Evolutionary conservation across 441 rosid species (phyloP), one percentile per base, ranked within the genome.

Genomic region (Gossypium gossypioides): DNA sequence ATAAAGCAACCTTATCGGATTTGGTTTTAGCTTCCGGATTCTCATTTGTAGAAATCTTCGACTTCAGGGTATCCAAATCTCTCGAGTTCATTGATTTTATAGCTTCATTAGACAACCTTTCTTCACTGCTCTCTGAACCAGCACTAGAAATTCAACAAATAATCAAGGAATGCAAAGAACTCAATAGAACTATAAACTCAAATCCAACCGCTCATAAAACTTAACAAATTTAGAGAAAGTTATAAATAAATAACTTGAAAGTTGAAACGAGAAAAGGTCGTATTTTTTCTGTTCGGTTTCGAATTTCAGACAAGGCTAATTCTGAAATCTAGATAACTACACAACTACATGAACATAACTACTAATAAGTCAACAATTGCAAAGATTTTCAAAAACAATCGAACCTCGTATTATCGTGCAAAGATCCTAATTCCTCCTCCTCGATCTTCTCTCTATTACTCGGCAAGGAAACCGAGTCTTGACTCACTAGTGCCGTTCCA

Each of bases 61-160:
- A 40, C 50, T 65, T 62, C 5, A 18, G 67, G 16, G 27, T 52
- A 25, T 71, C 42, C 19, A 71, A 67, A 34, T 75, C 77, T 21
- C 60, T 75, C 19, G 80, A 77, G 37, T 74, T 73, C 60, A 67
- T 65, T 19, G 82, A 52, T 56, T 82, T 72, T 18, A 72, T 69
- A 78, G 55, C 78, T 83, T 80, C 72, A 18, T 46, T 37, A 13
- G 79, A 75, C 34, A 73, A 21, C 52, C 62, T 72, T 37, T 24
- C 75, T 75, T 74, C 78, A 50, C 72, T 72, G 71, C 66, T 50
- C 68, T 75, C 80, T 69, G 75, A 81, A 72, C 73, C 79, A 81
- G 84, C 76, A 76, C 87, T 91, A 87, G 62, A 81, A 72, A 59
- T 72, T 75, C 68, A 75, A 82, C 57, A 72, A 66, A 54, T 29